These are phyloP conservation scores for Aspergillus conjunctus DNA, from an alignment of 495 filamentous ascomycete genomes.

Conservation along the genomic window DNA sequence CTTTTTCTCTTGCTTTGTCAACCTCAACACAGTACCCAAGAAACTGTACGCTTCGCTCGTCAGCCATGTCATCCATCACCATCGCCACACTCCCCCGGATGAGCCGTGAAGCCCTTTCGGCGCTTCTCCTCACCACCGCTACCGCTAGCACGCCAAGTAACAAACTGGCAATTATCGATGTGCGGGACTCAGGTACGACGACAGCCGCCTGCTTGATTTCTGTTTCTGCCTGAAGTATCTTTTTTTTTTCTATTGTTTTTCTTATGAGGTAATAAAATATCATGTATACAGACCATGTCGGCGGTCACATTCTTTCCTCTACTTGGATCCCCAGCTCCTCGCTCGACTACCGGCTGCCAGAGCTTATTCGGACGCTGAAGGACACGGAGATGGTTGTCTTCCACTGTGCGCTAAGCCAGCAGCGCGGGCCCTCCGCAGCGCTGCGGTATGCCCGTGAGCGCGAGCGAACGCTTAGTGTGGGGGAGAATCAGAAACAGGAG, in stretches of 20 bases:
- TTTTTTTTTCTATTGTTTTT: not conserved
- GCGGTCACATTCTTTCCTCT: conserved; percentile 80
- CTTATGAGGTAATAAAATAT: not conserved
- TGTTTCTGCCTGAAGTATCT: not conserved
- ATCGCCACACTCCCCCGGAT: conserved; percentile 67
- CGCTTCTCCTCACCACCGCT: conserved; percentile 38
- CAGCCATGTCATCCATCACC: conserved; percentile 56
- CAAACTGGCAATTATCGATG: conserved; percentile 78
- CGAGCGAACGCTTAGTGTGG: conserved; percentile 34
- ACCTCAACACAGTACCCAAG: too few species aligned
- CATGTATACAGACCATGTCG: conserved; percentile 70
- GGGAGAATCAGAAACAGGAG: conserved; percentile 58
- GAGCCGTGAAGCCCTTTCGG: conserved; percentile 62
- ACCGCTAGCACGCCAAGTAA: conserved; percentile 36
- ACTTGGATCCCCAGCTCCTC: conserved; percentile 72
- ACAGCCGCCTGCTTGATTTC: not conserved
- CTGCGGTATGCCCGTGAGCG: conserved; percentile 48
- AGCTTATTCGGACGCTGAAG: conserved; percentile 74
- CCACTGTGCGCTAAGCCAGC: conserved; percentile 93
- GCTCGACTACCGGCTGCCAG: conserved; percentile 75
- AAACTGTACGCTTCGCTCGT: too few species aligned
- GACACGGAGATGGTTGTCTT: conserved; percentile 86
- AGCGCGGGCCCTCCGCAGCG: conserved; percentile 59
- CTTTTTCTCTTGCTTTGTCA: not conserved
- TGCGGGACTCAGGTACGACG: conserved; percentile 73